Evolutionary conservation across 768 basidiomycete genomes (phyloP).

Genomic region (Kwoniella sp.): DNA sequence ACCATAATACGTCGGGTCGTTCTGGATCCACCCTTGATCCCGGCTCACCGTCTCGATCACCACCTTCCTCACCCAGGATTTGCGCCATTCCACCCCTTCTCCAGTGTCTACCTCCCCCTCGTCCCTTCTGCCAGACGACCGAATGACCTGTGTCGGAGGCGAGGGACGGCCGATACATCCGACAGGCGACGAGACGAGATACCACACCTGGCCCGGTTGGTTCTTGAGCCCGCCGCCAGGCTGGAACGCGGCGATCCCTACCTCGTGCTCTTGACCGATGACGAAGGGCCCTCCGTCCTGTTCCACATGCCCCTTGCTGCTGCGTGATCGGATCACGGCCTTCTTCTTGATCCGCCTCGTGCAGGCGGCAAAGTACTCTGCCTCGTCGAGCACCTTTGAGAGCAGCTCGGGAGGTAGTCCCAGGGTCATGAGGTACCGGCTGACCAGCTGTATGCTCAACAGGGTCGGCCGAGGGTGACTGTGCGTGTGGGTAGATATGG

Average conservation of each 20-base stretch:
- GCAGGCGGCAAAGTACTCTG: constrained; percentile 24
- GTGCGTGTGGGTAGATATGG: no score
- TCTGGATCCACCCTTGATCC: constrained; percentile 42
- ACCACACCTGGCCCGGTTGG: constrained; percentile 28
- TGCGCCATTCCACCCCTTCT: not conserved
- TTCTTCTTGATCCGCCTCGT: constrained; percentile 4
- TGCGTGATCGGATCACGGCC: constrained; percentile 15
- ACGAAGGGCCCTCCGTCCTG: not conserved
- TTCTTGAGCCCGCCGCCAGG: constrained; percentile 19
- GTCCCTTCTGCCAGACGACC: not conserved
- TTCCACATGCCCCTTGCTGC: not conserved
- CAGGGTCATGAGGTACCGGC: constrained; percentile 1
- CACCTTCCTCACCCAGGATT: constrained; percentile 22
- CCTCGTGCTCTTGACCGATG: constrained; percentile 24
- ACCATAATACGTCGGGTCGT: constrained; percentile 21
- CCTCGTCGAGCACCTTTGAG: constrained; percentile 25
- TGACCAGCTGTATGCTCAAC: constrained; percentile 11
- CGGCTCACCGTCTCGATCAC: constrained; percentile 32
- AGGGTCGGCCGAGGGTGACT: constrained; percentile 13
- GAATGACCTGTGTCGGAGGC: not conserved
- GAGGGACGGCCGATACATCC: constrained; percentile 20
- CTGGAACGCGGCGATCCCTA: not conserved
- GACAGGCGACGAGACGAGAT: constrained; percentile 23
- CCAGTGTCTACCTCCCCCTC: not conserved
- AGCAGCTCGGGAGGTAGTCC: constrained; percentile 27